phyloP scores from a whole-genome alignment of 1,139 yeast genomes.

The Diutina catenulata region DNA sequence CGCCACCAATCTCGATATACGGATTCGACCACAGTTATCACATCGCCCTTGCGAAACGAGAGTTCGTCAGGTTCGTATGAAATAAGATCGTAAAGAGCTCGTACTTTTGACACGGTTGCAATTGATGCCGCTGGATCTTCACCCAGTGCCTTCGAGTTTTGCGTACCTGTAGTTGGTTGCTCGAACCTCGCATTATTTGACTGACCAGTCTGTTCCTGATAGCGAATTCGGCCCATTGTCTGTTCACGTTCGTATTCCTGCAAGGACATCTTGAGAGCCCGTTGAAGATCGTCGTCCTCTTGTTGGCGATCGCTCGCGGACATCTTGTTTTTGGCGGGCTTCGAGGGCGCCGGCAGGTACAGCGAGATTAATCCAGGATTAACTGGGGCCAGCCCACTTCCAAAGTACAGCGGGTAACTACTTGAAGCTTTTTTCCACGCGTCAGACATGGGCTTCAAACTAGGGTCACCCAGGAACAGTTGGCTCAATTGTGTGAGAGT shows the following conservation, averaged over 20 bases:
- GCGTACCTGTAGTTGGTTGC: background rate
- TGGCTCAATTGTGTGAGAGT: constrained; percentile 52
- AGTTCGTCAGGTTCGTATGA: constrained; percentile 64
- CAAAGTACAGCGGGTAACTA: constrained; percentile 34
- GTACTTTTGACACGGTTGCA: constrained; percentile 42
- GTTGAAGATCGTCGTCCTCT: constrained; percentile 75
- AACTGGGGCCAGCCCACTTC: constrained; percentile 9
- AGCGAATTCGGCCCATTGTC: constrained; percentile 12
- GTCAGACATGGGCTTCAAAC: constrained; percentile 57
- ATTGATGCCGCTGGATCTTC: background rate
- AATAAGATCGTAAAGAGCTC: constrained; percentile 73
- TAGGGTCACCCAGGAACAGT: constrained; percentile 59
- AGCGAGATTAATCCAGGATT: too few species aligned
- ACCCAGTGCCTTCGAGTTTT: background rate
- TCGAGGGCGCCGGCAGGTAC: constrained; percentile 27
- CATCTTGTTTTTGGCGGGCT: constrained; percentile 50
- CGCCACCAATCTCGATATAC: constrained; percentile 96
- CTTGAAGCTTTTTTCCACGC: constrained; percentile 36
- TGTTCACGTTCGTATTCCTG: constrained; percentile 45
- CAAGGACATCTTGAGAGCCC: constrained; percentile 68
- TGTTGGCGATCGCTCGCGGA: constrained; percentile 34
- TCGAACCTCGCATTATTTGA: background rate
- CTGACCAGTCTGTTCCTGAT: background rate
- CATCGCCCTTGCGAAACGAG: constrained; percentile 62
- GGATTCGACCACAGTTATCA: constrained; percentile 75